Evolutionary conservation across 495 filamentous ascomycete genomes (phyloP).

Genomic region (Bacidia gigantensis): DNA sequence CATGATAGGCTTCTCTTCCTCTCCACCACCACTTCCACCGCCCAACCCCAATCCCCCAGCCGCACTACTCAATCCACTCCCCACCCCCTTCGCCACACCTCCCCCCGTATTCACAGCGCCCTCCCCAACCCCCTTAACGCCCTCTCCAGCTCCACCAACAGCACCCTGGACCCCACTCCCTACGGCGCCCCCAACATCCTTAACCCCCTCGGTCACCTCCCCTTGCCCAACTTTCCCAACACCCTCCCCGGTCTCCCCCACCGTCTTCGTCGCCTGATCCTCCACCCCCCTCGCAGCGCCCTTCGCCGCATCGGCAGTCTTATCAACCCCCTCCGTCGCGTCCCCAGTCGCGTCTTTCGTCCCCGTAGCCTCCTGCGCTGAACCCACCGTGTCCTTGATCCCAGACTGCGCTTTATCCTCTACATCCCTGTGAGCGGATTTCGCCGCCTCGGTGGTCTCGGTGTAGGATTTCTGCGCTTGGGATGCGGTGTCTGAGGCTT

Average conservation of each 20-base stretch:
- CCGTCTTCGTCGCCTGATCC: conserved; percentile 4
- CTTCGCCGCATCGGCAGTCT: conserved; percentile 11
- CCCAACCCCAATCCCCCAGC: conserved; percentile 6
- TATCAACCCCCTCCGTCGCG: conserved; percentile 4
- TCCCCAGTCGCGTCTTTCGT: conserved; percentile 11
- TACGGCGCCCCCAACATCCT: conserved; percentile 4
- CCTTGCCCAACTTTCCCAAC: conserved; percentile 4
- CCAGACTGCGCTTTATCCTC: conserved; percentile 12
- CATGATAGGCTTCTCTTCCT: neutral
- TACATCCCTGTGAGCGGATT: conserved; percentile 6
- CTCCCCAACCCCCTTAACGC: conserved; percentile 9
- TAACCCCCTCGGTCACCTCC: conserved; percentile 5
- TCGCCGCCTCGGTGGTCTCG: conserved; percentile 9
- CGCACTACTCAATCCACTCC: conserved; percentile 5
- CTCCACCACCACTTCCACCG: conserved; percentile 1
- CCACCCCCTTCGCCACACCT: neutral
- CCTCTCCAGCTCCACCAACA: conserved; percentile 5
- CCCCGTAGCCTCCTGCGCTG: conserved; percentile 6
- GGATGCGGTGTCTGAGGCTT: conserved; percentile 4
- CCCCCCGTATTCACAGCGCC: conserved; percentile 7
- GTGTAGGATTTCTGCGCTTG: conserved; percentile 6
- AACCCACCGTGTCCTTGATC: conserved; percentile 5
- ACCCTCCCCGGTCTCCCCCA: conserved; percentile 1
- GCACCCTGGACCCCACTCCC: conserved; percentile 6
- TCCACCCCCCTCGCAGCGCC: conserved; percentile 5